Percentiles rank a stretch among this genome's conserved stretches.
Evolutionary conservation across 768 basidiomycete genomes (phyloP).

Genomic region (Trametes cubensis): DNA sequence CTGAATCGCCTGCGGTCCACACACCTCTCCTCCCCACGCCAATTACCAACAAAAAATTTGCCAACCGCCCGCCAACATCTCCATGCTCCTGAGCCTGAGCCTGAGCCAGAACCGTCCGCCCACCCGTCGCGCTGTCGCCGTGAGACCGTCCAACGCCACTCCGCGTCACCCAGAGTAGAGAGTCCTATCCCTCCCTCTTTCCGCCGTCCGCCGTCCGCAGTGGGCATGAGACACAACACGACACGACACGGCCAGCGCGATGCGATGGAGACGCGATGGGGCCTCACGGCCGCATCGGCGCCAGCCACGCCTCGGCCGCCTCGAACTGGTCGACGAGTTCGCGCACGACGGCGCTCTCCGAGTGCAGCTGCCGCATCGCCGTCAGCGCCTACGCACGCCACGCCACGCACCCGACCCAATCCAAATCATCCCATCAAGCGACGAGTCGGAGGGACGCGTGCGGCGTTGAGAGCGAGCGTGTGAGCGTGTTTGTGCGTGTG

Average conservation of each 20-base stretch:
- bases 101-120: no score
- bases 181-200: no score
- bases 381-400: conserved; percentile 62
- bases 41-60: conserved; percentile 8
- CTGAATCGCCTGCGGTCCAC: conserved; percentile 1
- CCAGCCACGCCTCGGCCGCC: conserved; percentile 91
- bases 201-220: not conserved
- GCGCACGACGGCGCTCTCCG: conserved; percentile 76
- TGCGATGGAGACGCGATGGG: not conserved
- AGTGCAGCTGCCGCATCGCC: conserved; percentile 87
- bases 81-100: no score
- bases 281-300: conserved; percentile 82
- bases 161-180: no score
- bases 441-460: no score
- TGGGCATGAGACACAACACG: no score
- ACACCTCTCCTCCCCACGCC: conserved; percentile 17
- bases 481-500: not conserved
- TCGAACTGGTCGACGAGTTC: conserved; percentile 97
- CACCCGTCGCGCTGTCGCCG: no score
- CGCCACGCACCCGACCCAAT: no score
- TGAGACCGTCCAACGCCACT: no score
- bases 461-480: not conserved
- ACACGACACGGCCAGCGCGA: no score
- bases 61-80: no score
- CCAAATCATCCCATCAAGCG: no score